Evolutionary conservation across 2,329 filamentous ascomycete species (phyloP), one percentile per base, ranked within the genome.

Genomic region (Stylonectria norvegica): DNA sequence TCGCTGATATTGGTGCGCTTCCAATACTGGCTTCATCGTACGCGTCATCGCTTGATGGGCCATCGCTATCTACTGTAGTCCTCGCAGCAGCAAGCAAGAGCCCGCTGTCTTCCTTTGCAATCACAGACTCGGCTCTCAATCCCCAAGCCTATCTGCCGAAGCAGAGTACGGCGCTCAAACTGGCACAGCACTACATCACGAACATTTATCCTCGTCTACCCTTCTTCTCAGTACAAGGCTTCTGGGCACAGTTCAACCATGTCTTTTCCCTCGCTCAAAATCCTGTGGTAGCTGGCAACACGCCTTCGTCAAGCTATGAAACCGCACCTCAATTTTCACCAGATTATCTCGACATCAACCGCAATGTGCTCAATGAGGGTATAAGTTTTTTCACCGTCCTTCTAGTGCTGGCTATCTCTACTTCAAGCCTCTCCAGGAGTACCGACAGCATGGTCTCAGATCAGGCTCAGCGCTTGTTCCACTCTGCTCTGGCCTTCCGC

Each of bases 201-300:
- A 37, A 55, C 11, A 46, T 56, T n/a, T 56, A 56, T 30, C 49
- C 51, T 5, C 45, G 53, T 3, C 38, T 56, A 27, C 53, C 53
- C 2, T 55, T 56, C 31, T 56, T 56, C 25, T 55, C 53, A 2
- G 40, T 55, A 16, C 51, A 55, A 29, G 53, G 53, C 2, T 55
- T 56, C 40, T 55, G 50, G 53, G 45, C 45, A 2, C 53, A 56
- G 44, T 55, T 55, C 33, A 39, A 53, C 29, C 44, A 48, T 9
- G 50, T 56, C n/a, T 56, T 49, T 27, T 16, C 34, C 17, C n/a
- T 16, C 10, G 17, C 11, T n/a, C 32, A 23, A 15, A 20, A 36
- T 20, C 23, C 31, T 17, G 7, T 20, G 36, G 16, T 22, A 11
- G 17, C n/a, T 9, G 33, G 19, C 4, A 14, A n/a, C 4, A 36